phyloP scores from a whole-genome alignment of 352 stramenopile species.

The Saprolegnia diclina region DNA sequence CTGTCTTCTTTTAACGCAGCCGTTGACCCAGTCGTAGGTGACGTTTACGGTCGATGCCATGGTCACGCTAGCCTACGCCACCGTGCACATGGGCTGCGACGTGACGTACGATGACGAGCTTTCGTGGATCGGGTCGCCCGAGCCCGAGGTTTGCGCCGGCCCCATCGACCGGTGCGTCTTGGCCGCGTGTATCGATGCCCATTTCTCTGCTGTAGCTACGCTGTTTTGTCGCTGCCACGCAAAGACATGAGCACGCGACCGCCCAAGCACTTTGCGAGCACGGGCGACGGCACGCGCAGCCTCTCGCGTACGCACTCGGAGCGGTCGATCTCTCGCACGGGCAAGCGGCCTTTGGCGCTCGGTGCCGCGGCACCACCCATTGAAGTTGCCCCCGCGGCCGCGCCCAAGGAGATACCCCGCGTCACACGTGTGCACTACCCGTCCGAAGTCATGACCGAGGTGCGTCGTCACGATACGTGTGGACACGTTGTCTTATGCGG shows the following conservation, averaged over 20 bases:
- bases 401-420: neutral
- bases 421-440: neutral
- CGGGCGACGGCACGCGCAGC: neutral
- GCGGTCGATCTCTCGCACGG: neutral
- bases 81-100: conserved; percentile 20
- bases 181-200: no score
- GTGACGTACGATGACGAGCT: conserved; percentile 14
- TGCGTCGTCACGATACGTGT: neutral
- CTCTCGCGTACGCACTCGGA: neutral
- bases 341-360: neutral
- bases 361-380: neutral
- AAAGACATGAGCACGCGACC: conserved; percentile 2
- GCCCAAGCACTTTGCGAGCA: neutral
- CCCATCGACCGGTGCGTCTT: conserved; percentile 2
- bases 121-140: neutral
- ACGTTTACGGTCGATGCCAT: conserved; percentile 1
- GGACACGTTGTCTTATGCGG: neutral
- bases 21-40: neutral
- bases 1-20: neutral
- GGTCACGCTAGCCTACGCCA: neutral
- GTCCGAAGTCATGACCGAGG: conserved; percentile 8
- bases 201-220: conserved; percentile 14
- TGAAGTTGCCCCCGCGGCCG: neutral
- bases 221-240: conserved; percentile 1
- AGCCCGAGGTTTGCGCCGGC: neutral